Base-by-base conservation (phyloP, 192 early-diverging fungal species). In the Funneliformis mosseae region DNA sequence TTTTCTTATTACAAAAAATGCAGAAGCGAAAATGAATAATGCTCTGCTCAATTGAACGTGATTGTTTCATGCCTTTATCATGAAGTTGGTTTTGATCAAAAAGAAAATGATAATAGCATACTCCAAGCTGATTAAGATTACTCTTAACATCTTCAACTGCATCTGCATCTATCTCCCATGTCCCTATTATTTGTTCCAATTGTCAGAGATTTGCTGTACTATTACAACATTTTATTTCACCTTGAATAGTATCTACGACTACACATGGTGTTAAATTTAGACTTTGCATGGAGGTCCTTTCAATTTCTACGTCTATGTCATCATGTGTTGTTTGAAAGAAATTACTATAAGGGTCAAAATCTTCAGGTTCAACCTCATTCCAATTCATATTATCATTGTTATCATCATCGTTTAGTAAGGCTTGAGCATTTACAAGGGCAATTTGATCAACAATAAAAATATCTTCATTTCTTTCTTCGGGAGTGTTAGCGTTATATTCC, bases 131-230 rank as follows among this genome's bases (percentile, higher is more conserved):
- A 8, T 70, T 6, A 42, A 33, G 6, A 38, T 18, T 3, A 2
- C 9, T 41, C 12, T 70, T 70, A 70, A 8, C 16, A n/a, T 70
- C 1, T 70, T 70, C 38, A 12, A 70, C 21, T 28, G 8, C 68
- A 70, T 70, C 41, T 70, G 2, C 28, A 70, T 70, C 68, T 70
- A 70, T 70, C 41, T 70, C 68, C 68, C 68, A 70, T 70, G 68
- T 42, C 21, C 27, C 68, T 70, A 70, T 70, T 4, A 70, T 41
- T 38, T 70, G 68, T 42, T 28, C 38, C 41, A 70, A 70, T 38
- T 9, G 8, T 28, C 68, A 0, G 7, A 70, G 38, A 38, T 70
- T 33, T 41, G 28, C 8, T 38, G 7, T 70, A 42, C 18, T 18
- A 42, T 38, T 28, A 42, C 28, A 70, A 42, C 68, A 21, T 38